A percentile compares a stretch with the other conserved stretches of the same genome.
These are phyloP conservation scores for Athelia psychrophila DNA, from an alignment of 1,284 basidiomycete species.

Conservation along the genomic window DNA sequence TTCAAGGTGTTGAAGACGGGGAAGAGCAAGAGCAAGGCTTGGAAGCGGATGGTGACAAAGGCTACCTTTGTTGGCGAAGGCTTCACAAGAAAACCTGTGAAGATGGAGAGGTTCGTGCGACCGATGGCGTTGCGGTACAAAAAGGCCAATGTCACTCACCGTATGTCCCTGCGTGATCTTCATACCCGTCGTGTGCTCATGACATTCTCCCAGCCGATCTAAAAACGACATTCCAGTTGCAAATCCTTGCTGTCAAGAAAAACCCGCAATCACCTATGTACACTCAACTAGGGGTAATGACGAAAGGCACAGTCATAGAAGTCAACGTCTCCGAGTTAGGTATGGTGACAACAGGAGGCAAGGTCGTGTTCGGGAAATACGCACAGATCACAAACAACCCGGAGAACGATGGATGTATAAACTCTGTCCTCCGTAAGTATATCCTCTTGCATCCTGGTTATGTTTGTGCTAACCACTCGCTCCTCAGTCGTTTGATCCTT, in stretches of 20 bases:
- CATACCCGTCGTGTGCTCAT: constrained; percentile 8
- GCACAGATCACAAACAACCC: constrained; percentile 97
- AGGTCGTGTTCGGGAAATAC: constrained; percentile 90
- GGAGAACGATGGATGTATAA: constrained; percentile 96
- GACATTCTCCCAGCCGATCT: constrained; percentile 68
- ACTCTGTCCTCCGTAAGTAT: constrained; percentile 80
- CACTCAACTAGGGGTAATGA: constrained; percentile 93
- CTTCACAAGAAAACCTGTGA: constrained; percentile 98
- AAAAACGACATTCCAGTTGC: constrained; percentile 98
- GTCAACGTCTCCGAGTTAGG: constrained; percentile 98
- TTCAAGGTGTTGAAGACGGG: constrained; percentile 99
- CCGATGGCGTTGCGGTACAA: constrained; percentile 98
- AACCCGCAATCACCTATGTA: constrained; percentile 99
- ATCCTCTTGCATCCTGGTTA: not conserved
- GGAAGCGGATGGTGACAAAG: constrained; percentile 99
- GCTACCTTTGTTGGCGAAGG: constrained; percentile 98
- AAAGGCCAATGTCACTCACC: constrained; percentile 99
- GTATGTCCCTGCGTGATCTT: constrained; percentile 48
- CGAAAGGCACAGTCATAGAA: constrained; percentile 98
- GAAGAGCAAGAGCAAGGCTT: constrained; percentile 94
- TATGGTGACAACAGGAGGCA: constrained; percentile 98
- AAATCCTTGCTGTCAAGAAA: constrained; percentile 98
- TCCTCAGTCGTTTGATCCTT: not conserved
- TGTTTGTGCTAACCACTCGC: not conserved
- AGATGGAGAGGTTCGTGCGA: constrained; percentile 97